These are phyloP conservation scores for Fusarium tjaetaba DNA, from an alignment of 2,329 filamentous ascomycete species.

Conservation along the genomic window DNA sequence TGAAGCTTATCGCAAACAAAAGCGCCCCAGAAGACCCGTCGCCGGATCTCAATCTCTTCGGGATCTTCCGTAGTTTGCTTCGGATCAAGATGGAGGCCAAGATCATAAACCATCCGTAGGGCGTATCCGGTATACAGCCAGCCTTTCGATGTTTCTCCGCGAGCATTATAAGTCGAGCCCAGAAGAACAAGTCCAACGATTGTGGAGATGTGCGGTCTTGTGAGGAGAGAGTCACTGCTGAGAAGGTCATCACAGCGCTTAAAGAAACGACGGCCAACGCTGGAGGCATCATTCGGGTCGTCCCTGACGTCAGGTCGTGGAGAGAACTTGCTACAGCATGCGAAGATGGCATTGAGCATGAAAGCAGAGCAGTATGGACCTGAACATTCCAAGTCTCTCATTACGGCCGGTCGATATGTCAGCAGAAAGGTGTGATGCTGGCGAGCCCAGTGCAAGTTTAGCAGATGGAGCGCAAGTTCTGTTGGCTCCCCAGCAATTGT, in stretches of 20 bases:
- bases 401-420: constrained; percentile 6
- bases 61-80: background rate
- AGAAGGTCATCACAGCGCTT: constrained; percentile 5
- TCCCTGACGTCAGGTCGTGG: background rate
- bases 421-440: constrained; percentile 16
- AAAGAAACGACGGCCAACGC: background rate
- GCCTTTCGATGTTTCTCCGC: constrained; percentile 13
- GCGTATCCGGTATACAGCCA: constrained; percentile 14
- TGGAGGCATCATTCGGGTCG: background rate
- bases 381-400: constrained; percentile 6
- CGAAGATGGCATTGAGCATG: constrained; percentile 17
- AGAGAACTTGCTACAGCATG: constrained; percentile 12
- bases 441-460: constrained; percentile 20
- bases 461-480: constrained; percentile 2
- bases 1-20: constrained; percentile 56
- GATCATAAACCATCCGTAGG: constrained; percentile 3
- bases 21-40: background rate
- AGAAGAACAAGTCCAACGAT: constrained; percentile 4
- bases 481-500: background rate
- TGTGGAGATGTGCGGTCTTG: constrained; percentile 1
- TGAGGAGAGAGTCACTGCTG: background rate
- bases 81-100: background rate
- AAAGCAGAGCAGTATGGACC: background rate
- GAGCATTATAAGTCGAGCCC: constrained; percentile 8
- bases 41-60: constrained; percentile 5